phyloP scores from a whole-genome alignment of 2,329 filamentous ascomycete genomes.

The Hypoxylon sp. region DNA sequence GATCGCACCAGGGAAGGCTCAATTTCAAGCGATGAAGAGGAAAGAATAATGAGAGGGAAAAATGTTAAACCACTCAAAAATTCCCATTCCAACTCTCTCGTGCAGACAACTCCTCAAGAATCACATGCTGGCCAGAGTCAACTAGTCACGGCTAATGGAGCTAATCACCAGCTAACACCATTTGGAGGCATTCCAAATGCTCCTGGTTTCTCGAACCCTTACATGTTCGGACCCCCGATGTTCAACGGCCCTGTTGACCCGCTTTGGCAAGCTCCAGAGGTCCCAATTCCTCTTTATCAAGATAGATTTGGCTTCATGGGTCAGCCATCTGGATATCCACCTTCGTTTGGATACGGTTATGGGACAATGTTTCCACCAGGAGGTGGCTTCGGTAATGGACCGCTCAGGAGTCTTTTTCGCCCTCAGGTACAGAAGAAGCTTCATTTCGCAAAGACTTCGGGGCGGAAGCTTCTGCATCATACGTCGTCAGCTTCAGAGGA shows the following conservation, averaged over 20 bases:
- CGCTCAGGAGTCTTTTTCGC: constrained; percentile 20
- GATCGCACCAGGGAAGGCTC: constrained; percentile 56
- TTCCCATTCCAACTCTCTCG: constrained; percentile 38
- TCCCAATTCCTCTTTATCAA: constrained; percentile 46
- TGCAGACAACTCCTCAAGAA: constrained; percentile 20
- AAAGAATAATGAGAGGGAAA: constrained; percentile 55
- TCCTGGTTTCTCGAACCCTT: constrained; percentile 41
- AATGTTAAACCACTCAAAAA: constrained; percentile 43
- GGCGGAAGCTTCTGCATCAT: constrained; percentile 21
- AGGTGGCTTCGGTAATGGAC: constrained; percentile 20
- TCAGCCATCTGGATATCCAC: constrained; percentile 37
- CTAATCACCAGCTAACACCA: constrained; percentile 42
- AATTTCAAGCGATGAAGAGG: constrained; percentile 55
- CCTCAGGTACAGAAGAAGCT: constrained; percentile 35
- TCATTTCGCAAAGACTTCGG: constrained; percentile 41
- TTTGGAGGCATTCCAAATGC: constrained; percentile 44
- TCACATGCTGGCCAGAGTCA: constrained; percentile 9
- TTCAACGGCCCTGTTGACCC: constrained; percentile 54
- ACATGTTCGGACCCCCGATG: constrained; percentile 40
- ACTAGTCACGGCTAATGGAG: constrained; percentile 13
- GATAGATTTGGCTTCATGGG: constrained; percentile 54
- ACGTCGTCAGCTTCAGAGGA: constrained; percentile 28
- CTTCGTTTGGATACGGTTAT: constrained; percentile 34
- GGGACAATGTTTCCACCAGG: constrained; percentile 26
- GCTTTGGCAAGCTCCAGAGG: constrained; percentile 45